A percentile compares a stretch with the other conserved stretches of the same genome.
These are phyloP conservation scores for Chrysanthemum lavandulifolium DNA, from an alignment of 129 eudicot genomes.

Conservation along the genomic window DNA sequence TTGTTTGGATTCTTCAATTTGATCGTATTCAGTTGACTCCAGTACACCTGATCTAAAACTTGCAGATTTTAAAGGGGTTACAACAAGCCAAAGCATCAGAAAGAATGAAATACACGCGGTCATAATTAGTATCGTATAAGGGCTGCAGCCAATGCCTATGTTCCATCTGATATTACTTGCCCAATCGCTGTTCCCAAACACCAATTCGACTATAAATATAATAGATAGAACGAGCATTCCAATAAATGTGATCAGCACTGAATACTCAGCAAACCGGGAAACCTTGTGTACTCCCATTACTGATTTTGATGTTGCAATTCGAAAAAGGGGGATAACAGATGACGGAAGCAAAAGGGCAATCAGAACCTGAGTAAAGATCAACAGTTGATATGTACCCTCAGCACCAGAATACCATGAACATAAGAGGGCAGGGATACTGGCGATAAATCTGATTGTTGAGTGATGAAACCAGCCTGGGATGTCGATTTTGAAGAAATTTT, in stretches of 20 bases:
- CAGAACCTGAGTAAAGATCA: constrained; percentile 68
- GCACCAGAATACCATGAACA: constrained; percentile 79
- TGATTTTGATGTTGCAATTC: constrained; percentile 73
- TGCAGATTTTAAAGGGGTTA: constrained; percentile 75
- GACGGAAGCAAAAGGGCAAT: constrained; percentile 87
- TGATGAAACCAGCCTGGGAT: constrained; percentile 91
- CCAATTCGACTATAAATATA: constrained; percentile 69
- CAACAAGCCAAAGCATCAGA: constrained; percentile 74
- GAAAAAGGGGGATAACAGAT: constrained; percentile 86
- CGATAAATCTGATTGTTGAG: constrained; percentile 64
- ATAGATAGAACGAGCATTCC: constrained; percentile 69
- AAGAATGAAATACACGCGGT: constrained; percentile 51
- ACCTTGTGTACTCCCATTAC: constrained; percentile 67
- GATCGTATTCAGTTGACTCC: constrained; percentile 45
- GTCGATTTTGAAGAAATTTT: constrained; percentile 56
- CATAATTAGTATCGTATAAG: constrained; percentile 42
- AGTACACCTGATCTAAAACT: constrained; percentile 42
- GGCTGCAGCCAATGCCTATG: constrained; percentile 42
- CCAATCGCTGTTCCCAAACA: constrained; percentile 91
- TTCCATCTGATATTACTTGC: constrained; percentile 74
- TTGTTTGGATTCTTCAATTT: constrained; percentile 27
- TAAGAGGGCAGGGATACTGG: constrained; percentile 68
- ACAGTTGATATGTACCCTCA: constrained; percentile 82
- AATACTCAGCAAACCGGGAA: constrained; percentile 51
- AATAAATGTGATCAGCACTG: constrained; percentile 53